Conservation (phyloP, 1,139 yeast genomes). For the Sugiyamaella sp. region DNA sequence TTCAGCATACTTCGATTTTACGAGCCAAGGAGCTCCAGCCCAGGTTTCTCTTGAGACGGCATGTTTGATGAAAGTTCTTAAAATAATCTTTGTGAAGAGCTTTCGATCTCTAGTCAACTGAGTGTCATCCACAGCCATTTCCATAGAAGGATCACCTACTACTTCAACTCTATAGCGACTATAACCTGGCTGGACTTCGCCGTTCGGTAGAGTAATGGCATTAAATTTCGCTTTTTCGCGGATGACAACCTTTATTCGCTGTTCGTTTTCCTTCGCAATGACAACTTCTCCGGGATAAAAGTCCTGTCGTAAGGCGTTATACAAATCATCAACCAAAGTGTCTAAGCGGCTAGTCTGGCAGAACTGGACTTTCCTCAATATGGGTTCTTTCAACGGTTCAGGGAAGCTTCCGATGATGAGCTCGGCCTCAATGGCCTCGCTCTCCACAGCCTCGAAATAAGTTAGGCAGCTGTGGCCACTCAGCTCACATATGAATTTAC, state of each 20-base stretch:
- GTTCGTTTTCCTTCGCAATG: slow-evolving; percentile 53
- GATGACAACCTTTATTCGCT: slow-evolving; percentile 52
- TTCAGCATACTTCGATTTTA: slow-evolving; percentile 66
- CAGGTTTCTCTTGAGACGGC: slow-evolving; percentile 80
- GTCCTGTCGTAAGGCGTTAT: slow-evolving; percentile 69
- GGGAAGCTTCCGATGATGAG: slow-evolving; percentile 85
- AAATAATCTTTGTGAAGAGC: slow-evolving; percentile 84
- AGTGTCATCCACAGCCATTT: slow-evolving; percentile 70
- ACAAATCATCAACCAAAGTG: slow-evolving; percentile 80
- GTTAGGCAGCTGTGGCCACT: slow-evolving; percentile 93
- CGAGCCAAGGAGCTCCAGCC: slow-evolving; percentile 97
- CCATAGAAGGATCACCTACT: slow-evolving; percentile 52
- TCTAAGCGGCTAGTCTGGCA: slow-evolving; percentile 84
- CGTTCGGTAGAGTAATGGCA: slow-evolving; percentile 47
- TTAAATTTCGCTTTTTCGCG: slow-evolving; percentile 55
- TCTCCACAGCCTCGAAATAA: slow-evolving; percentile 81
- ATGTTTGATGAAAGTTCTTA: slow-evolving; percentile 85
- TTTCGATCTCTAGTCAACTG: slow-evolving; percentile 82
- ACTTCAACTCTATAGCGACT: slow-evolving; percentile 70
- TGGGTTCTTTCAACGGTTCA: slow-evolving; percentile 88
- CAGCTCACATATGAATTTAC: slow-evolving; percentile 91
- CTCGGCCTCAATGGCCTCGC: slow-evolving; percentile 51
- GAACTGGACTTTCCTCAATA: slow-evolving; percentile 80
- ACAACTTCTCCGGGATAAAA: slow-evolving; percentile 92
- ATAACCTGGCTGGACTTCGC: slow-evolving; percentile 60